These are phyloP conservation scores for Penicillium corylophilum DNA, from an alignment of 2,329 filamentous ascomycete genomes.

Conservation along the genomic window DNA sequence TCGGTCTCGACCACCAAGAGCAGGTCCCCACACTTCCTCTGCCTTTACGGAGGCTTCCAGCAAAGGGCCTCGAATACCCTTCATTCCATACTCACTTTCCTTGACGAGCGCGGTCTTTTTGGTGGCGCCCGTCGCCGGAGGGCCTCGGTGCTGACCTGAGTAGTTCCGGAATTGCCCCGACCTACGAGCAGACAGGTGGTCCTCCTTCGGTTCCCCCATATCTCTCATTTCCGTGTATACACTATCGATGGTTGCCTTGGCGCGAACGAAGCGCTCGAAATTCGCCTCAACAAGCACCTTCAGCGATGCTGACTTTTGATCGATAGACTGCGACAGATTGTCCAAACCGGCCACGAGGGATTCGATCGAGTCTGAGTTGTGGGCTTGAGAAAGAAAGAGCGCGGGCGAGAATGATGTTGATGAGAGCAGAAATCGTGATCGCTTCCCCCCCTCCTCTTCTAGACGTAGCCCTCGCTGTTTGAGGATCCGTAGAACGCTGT, in stretches of 20 bases:
- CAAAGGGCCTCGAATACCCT: conserved; percentile 83
- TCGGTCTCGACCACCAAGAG: conserved; percentile 84
- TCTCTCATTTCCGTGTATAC: conserved; percentile 94
- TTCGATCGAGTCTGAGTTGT: conserved; percentile 80
- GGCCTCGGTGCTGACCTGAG: conserved; percentile 42
- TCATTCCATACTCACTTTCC: conserved; percentile 86
- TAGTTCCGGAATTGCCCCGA: conserved; percentile 59
- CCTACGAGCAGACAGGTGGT: conserved; percentile 60
- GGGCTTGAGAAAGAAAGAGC: conserved; percentile 87
- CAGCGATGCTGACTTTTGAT: conserved; percentile 94
- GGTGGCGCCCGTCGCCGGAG: conserved; percentile 51
- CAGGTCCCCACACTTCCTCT: conserved; percentile 96
- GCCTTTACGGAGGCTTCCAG: conserved; percentile 90
- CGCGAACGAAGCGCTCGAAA: conserved; percentile 95
- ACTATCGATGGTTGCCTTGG: conserved; percentile 97
- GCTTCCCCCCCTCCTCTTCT: conserved; percentile 76
- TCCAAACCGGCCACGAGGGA: conserved; percentile 79
- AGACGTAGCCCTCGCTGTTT: conserved; percentile 74
- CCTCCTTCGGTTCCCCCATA: conserved; percentile 59
- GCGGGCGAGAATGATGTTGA: conserved; percentile 94
- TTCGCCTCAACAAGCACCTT: conserved; percentile 97
- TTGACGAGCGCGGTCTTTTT: conserved; percentile 90
- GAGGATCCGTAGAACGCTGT: conserved; percentile 81
- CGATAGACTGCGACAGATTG: conserved; percentile 84
- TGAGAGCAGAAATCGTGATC: conserved; percentile 90